Base-by-base conservation (phyloP, 2,329 filamentous ascomycete genomes). In the Neocatenulostroma microsporum region DNA sequence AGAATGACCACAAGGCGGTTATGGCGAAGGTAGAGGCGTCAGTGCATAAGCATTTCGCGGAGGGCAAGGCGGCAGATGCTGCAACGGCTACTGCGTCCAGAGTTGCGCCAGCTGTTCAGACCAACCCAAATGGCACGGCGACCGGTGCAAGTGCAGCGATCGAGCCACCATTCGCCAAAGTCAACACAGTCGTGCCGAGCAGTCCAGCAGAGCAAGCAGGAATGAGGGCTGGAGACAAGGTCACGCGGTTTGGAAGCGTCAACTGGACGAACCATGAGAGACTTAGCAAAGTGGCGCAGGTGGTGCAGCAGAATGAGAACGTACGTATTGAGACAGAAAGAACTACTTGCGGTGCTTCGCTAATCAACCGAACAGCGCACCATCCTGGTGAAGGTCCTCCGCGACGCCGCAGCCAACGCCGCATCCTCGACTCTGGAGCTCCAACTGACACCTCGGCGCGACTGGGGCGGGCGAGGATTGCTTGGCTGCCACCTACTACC, bases 391-490 rank as follows among this genome's bases (percentile, higher is more conserved):
- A 83, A 78, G 55, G 68, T 61, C 10, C 38, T 62, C 80, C 82
- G 77, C 67, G 57, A 69, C 68, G 33, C 69, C 84, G 30, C 63
- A 74, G 19, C 78, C 84, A 44, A 77, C 72, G 49, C 64, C 80
- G 30, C 73, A 68, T 34, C 72, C 76, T 37, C 64, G 66, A 44
- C 57, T 58, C 30, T 91, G 40, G 72, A 78, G 39, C 63, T 95
- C 52, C 78, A 75, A 46, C 64, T 98, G 46, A 84, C 71, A 31
- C 89, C 89, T 36, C 74, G 77, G 50, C 75, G 77, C 29, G 72
- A 88, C 56, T 98, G 91, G 89, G 89, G 89, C 48, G 91, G 91
- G 20, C 73, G 86, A 60, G 91, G 89, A 10, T 67, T 93, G 59
- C 66, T 98, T 52, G 89, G 89, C 37, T 98, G 89, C 60, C 88